These are phyloP conservation scores for Podaxis sp. DNA, from an alignment of 768 basidiomycete species.

Conservation along the genomic window DNA sequence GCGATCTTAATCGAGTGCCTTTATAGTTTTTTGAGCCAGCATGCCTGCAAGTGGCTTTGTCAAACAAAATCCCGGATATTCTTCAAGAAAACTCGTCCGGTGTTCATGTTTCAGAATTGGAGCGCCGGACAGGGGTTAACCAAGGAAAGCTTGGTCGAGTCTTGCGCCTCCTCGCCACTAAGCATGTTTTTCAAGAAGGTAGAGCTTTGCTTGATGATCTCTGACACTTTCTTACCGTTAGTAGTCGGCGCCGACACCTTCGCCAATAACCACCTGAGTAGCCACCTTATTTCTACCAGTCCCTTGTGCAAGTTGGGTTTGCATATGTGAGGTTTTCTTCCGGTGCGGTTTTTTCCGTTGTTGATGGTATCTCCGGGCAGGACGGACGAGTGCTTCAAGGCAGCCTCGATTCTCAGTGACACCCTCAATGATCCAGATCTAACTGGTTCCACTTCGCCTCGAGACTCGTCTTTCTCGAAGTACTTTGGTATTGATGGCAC, in stretches of 20 bases:
- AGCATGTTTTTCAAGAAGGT: slow-evolving; percentile 39
- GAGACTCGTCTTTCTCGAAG: slow-evolving; percentile 27
- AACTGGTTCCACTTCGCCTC: slow-evolving; percentile 25
- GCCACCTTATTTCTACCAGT: slow-evolving; percentile 26
- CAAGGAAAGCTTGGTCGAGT: slow-evolving; percentile 37
- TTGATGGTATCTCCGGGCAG: slow-evolving; percentile 2
- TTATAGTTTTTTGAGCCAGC: slow-evolving; percentile 31
- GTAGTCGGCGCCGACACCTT: slow-evolving; percentile 34
- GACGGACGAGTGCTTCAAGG: slow-evolving; percentile 24
- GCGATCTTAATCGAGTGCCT: neutral
- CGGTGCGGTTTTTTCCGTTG: neutral
- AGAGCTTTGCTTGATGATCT: neutral
- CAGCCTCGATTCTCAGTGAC: slow-evolving; percentile 30
- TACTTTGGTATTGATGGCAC: slow-evolving; percentile 21
- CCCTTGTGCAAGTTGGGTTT: slow-evolving; percentile 26
- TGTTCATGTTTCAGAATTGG: slow-evolving; percentile 33
- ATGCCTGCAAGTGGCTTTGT: slow-evolving; percentile 33
- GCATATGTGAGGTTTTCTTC: slow-evolving; percentile 22
- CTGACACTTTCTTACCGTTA: neutral
- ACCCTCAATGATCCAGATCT: slow-evolving; percentile 34
- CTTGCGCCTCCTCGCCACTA: slow-evolving; percentile 38
- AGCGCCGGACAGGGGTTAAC: slow-evolving; percentile 30
- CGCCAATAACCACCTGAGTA: slow-evolving; percentile 37
- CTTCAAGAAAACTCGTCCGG: slow-evolving; percentile 37
- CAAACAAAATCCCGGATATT: slow-evolving; percentile 37